Percentiles rank a stretch among this genome's conserved stretches.
Evolutionary conservation across 306 rosid genomes (phyloP).

Genomic region (Calophaca sinica): DNA sequence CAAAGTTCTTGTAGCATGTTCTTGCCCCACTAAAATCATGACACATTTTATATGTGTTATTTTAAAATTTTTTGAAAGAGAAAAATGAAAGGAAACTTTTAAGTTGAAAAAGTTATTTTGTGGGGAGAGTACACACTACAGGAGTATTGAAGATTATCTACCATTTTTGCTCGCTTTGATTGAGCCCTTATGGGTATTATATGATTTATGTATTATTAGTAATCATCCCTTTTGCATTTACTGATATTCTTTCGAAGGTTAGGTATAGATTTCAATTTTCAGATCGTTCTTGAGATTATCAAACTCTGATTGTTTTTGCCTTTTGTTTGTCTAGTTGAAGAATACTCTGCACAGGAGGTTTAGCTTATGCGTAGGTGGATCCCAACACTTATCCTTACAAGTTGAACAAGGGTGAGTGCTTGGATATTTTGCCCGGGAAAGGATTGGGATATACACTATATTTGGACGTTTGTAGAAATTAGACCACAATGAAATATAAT

Average conservation of each 20-base stretch:
- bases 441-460: background rate
- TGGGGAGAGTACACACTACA: background rate
- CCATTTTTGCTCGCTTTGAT: background rate
- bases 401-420: background rate
- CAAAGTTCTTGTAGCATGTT: background rate
- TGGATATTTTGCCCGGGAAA: constrained; percentile 21
- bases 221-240: background rate
- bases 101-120: background rate
- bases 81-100: background rate
- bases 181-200: background rate
- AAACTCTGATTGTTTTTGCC: background rate
- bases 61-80: background rate
- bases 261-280: background rate
- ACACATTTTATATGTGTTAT: background rate
- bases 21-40: background rate
- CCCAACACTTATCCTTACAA: background rate
- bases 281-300: background rate
- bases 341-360: background rate
- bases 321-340: constrained; percentile 12
- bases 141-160: background rate
- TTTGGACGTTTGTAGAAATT: constrained; percentile 13
- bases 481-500: background rate
- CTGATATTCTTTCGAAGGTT: background rate
- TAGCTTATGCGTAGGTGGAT: background rate
- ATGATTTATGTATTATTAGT: background rate